Conservation (phyloP, 805 yeast genomes). For the Monosporozyma unispora region DNA sequence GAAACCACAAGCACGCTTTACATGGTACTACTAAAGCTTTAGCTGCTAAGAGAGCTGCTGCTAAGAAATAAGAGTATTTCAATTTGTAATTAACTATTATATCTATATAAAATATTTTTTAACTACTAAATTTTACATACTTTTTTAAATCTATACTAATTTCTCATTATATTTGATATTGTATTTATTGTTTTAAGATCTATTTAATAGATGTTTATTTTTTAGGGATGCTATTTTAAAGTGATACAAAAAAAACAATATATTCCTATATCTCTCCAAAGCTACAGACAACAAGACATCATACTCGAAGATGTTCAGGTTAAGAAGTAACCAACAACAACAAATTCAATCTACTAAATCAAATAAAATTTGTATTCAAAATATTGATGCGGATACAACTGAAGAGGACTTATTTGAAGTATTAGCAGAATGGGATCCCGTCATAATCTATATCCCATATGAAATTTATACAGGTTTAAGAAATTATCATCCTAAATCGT, state of each 20-base stretch:
- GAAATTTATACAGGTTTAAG: slow-evolving; percentile 42
- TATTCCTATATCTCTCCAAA: too few species aligned
- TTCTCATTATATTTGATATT: not conserved
- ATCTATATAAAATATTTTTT: not conserved
- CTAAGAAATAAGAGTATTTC: not conserved
- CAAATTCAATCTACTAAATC: not conserved
- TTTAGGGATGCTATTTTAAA: too few species aligned
- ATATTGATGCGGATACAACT: slow-evolving; percentile 44
- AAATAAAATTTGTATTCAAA: slow-evolving; percentile 43
- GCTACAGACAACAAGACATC: too few species aligned
- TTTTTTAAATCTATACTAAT: not conserved
- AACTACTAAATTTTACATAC: not conserved
- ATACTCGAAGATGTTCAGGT: not conserved
- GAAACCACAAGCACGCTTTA: slow-evolving; percentile 98
- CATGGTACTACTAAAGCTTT: slow-evolving; percentile 95
- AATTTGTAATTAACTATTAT: not conserved
- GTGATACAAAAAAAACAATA: too few species aligned
- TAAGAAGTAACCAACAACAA: not conserved
- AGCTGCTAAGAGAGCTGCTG: slow-evolving; percentile 68
- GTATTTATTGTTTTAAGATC: too few species aligned
- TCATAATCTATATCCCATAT: slow-evolving; percentile 44
- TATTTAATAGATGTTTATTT: too few species aligned
- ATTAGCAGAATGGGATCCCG: slow-evolving; percentile 36
- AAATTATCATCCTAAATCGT: slow-evolving; percentile 32
- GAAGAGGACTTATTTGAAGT: slow-evolving; percentile 42